phyloP scores from a whole-genome alignment of 2,329 filamentous ascomycete species.

The Xylaria sp. region DNA sequence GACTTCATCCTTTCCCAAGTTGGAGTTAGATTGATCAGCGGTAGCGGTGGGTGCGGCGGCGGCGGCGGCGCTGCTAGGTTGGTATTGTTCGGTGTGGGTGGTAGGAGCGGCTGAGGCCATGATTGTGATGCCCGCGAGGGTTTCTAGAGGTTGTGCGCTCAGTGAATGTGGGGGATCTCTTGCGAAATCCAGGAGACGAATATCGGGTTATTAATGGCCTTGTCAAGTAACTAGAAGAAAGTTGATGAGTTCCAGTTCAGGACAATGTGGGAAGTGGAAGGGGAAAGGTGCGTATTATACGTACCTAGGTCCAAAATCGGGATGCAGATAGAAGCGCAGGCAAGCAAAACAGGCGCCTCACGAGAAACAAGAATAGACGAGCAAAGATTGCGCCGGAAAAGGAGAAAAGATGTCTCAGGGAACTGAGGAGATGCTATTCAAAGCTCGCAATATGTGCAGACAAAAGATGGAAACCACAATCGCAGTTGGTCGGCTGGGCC shows the following conservation, averaged over 20 bases:
- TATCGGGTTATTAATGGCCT: constrained; percentile 20
- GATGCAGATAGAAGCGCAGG: constrained; percentile 26
- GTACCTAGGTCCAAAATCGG: constrained; percentile 33
- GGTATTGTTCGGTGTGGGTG: constrained; percentile 55
- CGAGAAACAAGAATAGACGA: constrained; percentile 28
- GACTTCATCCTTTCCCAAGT: constrained; percentile 86
- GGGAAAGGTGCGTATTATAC: constrained; percentile 9
- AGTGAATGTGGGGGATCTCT: constrained; percentile 21
- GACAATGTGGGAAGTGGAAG: neutral
- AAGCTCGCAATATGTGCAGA: constrained; percentile 20
- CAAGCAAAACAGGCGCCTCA: constrained; percentile 34
- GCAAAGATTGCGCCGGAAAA: constrained; percentile 30
- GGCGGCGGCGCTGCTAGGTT: constrained; percentile 48
- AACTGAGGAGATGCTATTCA: constrained; percentile 24
- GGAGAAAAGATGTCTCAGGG: constrained; percentile 29
- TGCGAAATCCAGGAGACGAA: constrained; percentile 23
- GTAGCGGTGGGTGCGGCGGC: constrained; percentile 46
- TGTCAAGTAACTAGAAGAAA: constrained; percentile 16
- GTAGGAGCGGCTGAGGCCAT: constrained; percentile 70
- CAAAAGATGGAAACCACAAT: constrained; percentile 11
- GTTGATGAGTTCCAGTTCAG: constrained; percentile 12
- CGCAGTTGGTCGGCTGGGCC: constrained; percentile 3
- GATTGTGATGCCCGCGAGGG: constrained; percentile 42
- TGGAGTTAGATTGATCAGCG: constrained; percentile 48
- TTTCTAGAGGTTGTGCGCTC: constrained; percentile 32